phyloP scores from a whole-genome alignment of 306 rosid species.

The Prinsepia uniflora region DNA sequence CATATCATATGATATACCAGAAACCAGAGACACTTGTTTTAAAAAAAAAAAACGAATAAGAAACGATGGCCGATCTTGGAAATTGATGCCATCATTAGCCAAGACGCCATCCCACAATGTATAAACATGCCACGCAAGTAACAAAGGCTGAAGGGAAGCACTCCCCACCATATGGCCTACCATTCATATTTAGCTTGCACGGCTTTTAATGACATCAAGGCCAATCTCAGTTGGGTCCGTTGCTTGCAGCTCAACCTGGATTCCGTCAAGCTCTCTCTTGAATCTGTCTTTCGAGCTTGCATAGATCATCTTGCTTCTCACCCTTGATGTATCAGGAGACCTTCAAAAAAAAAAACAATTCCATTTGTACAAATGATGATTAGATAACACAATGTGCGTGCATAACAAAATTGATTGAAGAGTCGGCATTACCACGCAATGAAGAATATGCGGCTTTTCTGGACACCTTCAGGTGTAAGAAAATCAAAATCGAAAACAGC shows the following conservation, averaged over 20 bases:
- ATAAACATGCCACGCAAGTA: conserved; percentile 40
- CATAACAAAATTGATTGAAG: not conserved
- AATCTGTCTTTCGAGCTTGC: conserved; percentile 92
- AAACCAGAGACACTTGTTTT: conserved; percentile 37
- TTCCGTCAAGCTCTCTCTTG: conserved; percentile 92
- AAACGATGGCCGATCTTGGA: conserved; percentile 44
- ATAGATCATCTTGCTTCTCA: conserved; percentile 90
- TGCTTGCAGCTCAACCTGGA: conserved; percentile 78
- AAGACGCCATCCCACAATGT: conserved; percentile 44
- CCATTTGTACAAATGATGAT: not conserved
- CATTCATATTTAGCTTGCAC: conserved; percentile 44
- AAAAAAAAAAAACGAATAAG: conserved; percentile 32
- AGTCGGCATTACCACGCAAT: conserved; percentile 56
- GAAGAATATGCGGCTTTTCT: conserved; percentile 77
- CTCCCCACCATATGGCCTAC: conserved; percentile 29
- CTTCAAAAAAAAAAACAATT: conserved; percentile 43
- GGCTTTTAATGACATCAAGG: conserved; percentile 73
- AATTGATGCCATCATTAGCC: conserved; percentile 35
- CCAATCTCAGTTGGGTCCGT: conserved; percentile 86
- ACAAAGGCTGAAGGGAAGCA: conserved; percentile 26
- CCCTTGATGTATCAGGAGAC: conserved; percentile 76
- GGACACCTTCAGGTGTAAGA: conserved; percentile 67
- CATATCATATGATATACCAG: conserved; percentile 45
- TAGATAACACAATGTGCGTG: not conserved
- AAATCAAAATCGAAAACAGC: conserved; percentile 84